Percentiles rank a stretch among this genome's conserved stretches.
These are phyloP conservation scores for Leishmania braziliensis DNA, from an alignment of 208 protist species.

Conservation along the genomic window DNA sequence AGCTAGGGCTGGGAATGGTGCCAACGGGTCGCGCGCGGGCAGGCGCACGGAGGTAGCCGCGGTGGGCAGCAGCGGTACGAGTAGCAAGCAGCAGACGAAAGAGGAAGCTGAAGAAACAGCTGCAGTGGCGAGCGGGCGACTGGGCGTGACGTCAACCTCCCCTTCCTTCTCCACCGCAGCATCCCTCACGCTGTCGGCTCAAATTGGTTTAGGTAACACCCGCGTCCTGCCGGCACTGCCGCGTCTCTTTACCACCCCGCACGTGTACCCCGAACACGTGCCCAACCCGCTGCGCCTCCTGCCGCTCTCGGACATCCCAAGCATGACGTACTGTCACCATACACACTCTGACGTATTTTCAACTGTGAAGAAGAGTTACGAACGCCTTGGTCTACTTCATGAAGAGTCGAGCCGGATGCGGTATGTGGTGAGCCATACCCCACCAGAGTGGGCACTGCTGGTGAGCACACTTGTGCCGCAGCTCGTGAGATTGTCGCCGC, in stretches of 20 bases:
- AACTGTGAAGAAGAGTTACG: constrained; percentile 48
- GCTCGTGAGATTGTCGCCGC: not conserved
- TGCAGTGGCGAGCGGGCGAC: not conserved
- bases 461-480: constrained; percentile 28
- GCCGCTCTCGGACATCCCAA: constrained; percentile 31
- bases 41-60: not conserved
- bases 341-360: constrained; percentile 59
- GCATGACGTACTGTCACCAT: constrained; percentile 46
- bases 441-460: constrained; percentile 15
- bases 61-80: not conserved
- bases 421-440: constrained; percentile 15
- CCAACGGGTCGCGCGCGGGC: not conserved
- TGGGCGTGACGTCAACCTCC: not conserved
- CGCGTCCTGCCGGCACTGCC: constrained; percentile 47
- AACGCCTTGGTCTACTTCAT: constrained; percentile 34
- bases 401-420: constrained; percentile 27
- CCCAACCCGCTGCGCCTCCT: constrained; percentile 53
- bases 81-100: not conserved
- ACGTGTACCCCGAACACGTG: constrained; percentile 24
- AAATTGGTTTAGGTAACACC: constrained; percentile 17
- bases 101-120: not conserved
- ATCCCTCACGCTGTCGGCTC: constrained; percentile 5
- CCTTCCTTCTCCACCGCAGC: not conserved
- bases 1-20: not conserved
- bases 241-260: constrained; percentile 33